Conservation (phyloP, 176 grass and related monocot species). For the sorghum (Sorghum bicolor) region Sorghum_bicolor_NCBIv3 NC_012870.2:51358501-51359000, state of each 20-base stretch:
- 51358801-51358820: not conserved
- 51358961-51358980: not conserved
- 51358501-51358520: not conserved
- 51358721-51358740: not conserved
- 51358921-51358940: not conserved
- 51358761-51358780: not conserved
- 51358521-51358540: not conserved
- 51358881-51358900: not conserved
- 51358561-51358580: not conserved
- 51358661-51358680: not conserved
- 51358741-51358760: too few species aligned
- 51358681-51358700: not conserved
- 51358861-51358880: not conserved
- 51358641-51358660: too few species aligned
- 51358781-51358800: not conserved
- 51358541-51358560: not conserved
- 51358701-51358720: too few species aligned
- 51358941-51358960: not conserved
- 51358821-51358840: not conserved
- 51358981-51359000: not conserved
- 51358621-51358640: not conserved
- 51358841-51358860: not conserved
- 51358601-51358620: not conserved
- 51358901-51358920: not conserved
- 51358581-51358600: not conserved